A percentile compares a stretch with the other conserved stretches of the same genome.
phyloP scores from a whole-genome alignment of 805 yeast species.

The Lachancea lanzarotensis region DNA sequence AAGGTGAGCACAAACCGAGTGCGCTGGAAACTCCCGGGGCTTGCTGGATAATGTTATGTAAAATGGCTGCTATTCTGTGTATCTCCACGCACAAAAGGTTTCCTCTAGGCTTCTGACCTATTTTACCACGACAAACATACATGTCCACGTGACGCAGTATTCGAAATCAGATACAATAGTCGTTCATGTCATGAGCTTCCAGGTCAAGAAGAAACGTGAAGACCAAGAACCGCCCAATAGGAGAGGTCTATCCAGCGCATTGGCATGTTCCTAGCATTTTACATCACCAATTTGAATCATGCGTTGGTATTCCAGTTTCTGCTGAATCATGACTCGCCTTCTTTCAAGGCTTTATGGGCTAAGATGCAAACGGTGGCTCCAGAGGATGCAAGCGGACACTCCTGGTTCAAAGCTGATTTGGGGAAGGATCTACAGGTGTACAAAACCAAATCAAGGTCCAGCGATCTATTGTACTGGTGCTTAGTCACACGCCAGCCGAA shows the following conservation, averaged over 20 bases:
- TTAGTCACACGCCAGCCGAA: slow-evolving; percentile 26
- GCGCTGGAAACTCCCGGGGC: too few relatives aligned
- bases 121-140: too few relatives aligned
- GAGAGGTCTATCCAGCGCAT: not conserved
- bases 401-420: slow-evolving; percentile 20
- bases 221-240: not conserved
- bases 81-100: too few relatives aligned
- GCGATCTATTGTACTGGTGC: slow-evolving; percentile 25
- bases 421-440: slow-evolving; percentile 19
- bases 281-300: slow-evolving; percentile 24
- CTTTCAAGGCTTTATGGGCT: slow-evolving; percentile 20
- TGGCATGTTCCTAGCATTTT: slow-evolving; percentile 26
- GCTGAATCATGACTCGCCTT: slow-evolving; percentile 24
- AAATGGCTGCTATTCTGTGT: too few relatives aligned
- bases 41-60: too few relatives aligned
- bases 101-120: too few relatives aligned
- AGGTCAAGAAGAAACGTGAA: too few relatives aligned
- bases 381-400: slow-evolving; percentile 15
- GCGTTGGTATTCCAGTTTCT: slow-evolving; percentile 25
- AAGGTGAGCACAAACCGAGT: too few relatives aligned
- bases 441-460: slow-evolving; percentile 19
- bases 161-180: too few relatives aligned
- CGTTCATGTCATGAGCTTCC: too few relatives aligned
- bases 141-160: too few relatives aligned
- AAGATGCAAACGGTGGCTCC: slow-evolving; percentile 22